Conservation (phyloP, 148 eudicot species). For the Vaccinium darrowii region DNA sequence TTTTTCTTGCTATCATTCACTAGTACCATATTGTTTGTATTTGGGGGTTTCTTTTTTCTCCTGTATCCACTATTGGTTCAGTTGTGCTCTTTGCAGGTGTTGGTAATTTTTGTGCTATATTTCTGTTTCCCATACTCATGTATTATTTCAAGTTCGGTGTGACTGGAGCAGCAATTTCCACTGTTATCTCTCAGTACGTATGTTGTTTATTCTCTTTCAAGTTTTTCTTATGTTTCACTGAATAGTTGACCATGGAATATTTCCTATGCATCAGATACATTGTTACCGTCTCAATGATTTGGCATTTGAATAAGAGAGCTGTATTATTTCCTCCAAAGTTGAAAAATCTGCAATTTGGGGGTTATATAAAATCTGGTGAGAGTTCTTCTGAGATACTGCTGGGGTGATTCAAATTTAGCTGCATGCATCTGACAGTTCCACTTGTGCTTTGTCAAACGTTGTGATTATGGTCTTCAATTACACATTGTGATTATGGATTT, state of each 20-base stretch:
- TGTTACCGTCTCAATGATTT: slow-evolving; percentile 67
- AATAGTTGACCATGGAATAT: slow-evolving; percentile 8
- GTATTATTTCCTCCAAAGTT: slow-evolving; percentile 70
- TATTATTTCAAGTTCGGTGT: slow-evolving; percentile 67
- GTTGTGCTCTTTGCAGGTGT: slow-evolving; percentile 51
- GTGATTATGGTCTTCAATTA: not conserved
- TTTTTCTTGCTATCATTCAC: not conserved
- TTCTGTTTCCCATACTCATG: slow-evolving; percentile 77
- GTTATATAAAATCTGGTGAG: slow-evolving; percentile 85
- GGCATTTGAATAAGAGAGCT: slow-evolving; percentile 65
- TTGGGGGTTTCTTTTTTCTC: not conserved
- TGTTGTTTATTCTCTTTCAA: slow-evolving; percentile 2
- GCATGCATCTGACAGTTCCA: not conserved
- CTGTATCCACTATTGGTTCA: not conserved
- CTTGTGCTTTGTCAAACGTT: not conserved
- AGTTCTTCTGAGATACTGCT: not conserved
- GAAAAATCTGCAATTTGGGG: slow-evolving; percentile 67
- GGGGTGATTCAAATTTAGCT: slow-evolving; percentile 4
- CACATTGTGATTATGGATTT: not conserved
- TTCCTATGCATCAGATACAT: slow-evolving; percentile 50
- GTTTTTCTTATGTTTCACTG: not conserved
- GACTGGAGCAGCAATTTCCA: slow-evolving; percentile 86
- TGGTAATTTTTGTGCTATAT: slow-evolving; percentile 72
- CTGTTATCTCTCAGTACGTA: slow-evolving; percentile 89
- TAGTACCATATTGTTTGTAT: not conserved